A percentile compares a stretch with the other conserved stretches of the same genome.
These are phyloP conservation scores for Bretschneidera sinensis DNA, from an alignment of 345 rosid species.

Conservation along the genomic window DNA sequence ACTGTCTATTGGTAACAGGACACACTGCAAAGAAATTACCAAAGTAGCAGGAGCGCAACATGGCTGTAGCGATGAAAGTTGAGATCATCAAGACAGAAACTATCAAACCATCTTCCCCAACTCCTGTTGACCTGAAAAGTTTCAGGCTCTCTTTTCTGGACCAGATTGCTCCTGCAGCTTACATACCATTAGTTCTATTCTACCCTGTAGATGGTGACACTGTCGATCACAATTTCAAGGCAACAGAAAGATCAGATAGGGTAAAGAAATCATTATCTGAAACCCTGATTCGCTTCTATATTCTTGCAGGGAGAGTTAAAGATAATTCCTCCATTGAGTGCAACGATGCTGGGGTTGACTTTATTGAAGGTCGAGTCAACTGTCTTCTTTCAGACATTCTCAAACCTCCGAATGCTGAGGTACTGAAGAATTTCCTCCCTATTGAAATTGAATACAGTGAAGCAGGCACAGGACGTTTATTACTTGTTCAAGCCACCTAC, in stretches of 20 bases:
- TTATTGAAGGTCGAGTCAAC: constrained; percentile 15
- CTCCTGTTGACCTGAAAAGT: constrained; percentile 13
- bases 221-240: background rate
- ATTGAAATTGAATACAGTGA: constrained; percentile 18
- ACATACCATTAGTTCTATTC: constrained; percentile 18
- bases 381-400: constrained; percentile 14
- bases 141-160: constrained; percentile 31
- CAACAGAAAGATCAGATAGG: constrained; percentile 7
- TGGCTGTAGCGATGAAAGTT: no score
- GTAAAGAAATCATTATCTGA: constrained; percentile 20
- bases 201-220: no score
- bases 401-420: constrained; percentile 11
- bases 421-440: constrained; percentile 20
- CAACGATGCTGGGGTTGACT: constrained; percentile 15
- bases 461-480: constrained; percentile 11
- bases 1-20: no score
- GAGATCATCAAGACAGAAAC: constrained; percentile 27
- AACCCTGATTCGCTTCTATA: constrained; percentile 17
- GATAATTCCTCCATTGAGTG: constrained; percentile 8
- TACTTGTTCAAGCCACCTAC: constrained; percentile 34
- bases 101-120: constrained; percentile 31
- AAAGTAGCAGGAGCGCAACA: no score
- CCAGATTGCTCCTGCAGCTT: constrained; percentile 28
- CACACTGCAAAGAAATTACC: no score
- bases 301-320: constrained; percentile 20